These are phyloP conservation scores for Xylaria sp. DNA, from an alignment of 2,329 filamentous ascomycete species.

Conservation along the genomic window DNA sequence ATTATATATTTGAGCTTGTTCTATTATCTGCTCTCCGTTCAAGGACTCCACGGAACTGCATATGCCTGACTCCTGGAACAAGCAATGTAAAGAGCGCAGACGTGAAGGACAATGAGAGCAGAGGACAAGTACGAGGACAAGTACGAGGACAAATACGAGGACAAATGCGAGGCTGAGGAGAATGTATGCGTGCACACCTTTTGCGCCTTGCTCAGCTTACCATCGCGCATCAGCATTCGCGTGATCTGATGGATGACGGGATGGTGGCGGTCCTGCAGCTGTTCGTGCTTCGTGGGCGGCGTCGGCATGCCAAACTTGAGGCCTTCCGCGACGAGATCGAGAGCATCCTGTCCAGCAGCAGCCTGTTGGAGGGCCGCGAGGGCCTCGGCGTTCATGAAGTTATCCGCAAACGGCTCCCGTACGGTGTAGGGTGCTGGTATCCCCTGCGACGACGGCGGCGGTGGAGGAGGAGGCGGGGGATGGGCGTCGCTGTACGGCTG, in stretches of 20 bases:
- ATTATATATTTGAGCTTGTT: background rate
- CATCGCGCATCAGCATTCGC: conserved; percentile 89
- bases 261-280: conserved; percentile 86
- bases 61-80: background rate
- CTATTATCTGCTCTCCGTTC: too few relatives aligned
- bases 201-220: conserved; percentile 91
- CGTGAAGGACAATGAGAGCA: background rate
- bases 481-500: conserved; percentile 28
- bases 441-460: conserved; percentile 21
- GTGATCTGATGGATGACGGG: conserved; percentile 87
- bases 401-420: conserved; percentile 45
- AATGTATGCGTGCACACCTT: conserved; percentile 63
- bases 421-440: conserved; percentile 29
- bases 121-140: background rate
- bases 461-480: conserved; percentile 26
- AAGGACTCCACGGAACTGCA: background rate
- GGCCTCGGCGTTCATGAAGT: conserved; percentile 47
- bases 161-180: background rate
- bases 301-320: conserved; percentile 82
- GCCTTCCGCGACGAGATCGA: conserved; percentile 59
- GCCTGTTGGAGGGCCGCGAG: conserved; percentile 47
- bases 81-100: background rate
- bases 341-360: conserved; percentile 43
- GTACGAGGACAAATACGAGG: background rate
- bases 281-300: conserved; percentile 62